phyloP scores from a whole-genome alignment of 2,329 filamentous ascomycete genomes.

The Simplicillium sp. region DNA sequence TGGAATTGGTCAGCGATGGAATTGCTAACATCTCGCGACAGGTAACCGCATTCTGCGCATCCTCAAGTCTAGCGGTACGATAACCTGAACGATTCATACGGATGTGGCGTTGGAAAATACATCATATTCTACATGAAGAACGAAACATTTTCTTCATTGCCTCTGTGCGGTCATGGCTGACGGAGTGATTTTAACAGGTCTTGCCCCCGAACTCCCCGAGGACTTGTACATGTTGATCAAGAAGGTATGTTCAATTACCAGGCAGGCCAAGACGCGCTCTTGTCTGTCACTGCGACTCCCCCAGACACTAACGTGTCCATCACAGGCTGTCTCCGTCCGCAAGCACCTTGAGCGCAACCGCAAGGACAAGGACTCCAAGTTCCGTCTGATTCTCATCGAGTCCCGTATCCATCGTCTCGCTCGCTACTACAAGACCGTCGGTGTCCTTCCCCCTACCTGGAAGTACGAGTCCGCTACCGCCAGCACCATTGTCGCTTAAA shows the following conservation, averaged over 20 bases:
- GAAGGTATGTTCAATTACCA: slow-evolving; percentile 57
- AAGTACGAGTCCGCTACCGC: slow-evolving; percentile 98
- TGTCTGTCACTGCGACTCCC: background rate
- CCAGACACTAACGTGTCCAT: slow-evolving; percentile 12
- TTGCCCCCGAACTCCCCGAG: slow-evolving; percentile 97
- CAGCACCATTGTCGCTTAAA: slow-evolving; percentile 86
- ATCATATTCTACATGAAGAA: slow-evolving; percentile 9
- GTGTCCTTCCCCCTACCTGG: slow-evolving; percentile 83
- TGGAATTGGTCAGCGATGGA: slow-evolving; percentile 1
- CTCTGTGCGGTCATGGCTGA: slow-evolving; percentile 91
- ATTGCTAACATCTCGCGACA: slow-evolving; percentile 34
- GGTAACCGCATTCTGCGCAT: slow-evolving; percentile 99
- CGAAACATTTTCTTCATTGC: slow-evolving; percentile 37
- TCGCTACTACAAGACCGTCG: slow-evolving; percentile 98
- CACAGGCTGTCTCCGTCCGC: slow-evolving; percentile 88
- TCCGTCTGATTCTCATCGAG: slow-evolving; percentile 99
- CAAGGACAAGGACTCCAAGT: slow-evolving; percentile 99
- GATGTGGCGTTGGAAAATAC: slow-evolving; percentile 16
- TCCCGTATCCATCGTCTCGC: slow-evolving; percentile 99
- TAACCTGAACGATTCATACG: slow-evolving; percentile 22
- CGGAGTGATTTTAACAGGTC: slow-evolving; percentile 89
- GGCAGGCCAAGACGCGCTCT: background rate
- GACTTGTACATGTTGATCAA: slow-evolving; percentile 99
- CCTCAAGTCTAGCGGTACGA: slow-evolving; percentile 93
- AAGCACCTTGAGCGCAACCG: slow-evolving; percentile 99